A percentile compares a stretch with the other conserved stretches of the same genome.
phyloP scores from a whole-genome alignment of 2,329 filamentous ascomycete genomes.

The Pseudogymnoascus sp. region DNA sequence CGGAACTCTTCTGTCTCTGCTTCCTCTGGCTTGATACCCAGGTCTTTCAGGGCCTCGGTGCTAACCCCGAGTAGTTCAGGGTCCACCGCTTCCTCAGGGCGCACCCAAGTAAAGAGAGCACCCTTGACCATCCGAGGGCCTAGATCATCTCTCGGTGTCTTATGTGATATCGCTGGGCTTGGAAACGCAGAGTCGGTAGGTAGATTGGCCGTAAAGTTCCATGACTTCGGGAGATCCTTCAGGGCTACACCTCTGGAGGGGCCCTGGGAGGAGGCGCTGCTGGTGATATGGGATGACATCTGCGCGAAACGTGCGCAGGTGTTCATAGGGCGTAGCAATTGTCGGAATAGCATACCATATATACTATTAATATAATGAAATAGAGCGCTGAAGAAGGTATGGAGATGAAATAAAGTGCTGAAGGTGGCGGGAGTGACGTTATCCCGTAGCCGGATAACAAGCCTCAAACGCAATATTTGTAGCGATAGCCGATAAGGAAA shows the following conservation, averaged over 20 bases:
- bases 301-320: constrained; percentile 33
- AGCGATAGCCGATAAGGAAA: constrained; percentile 3
- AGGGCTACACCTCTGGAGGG: constrained; percentile 29
- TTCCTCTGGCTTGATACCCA: constrained; percentile 66
- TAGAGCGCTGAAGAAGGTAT: neutral
- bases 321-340: constrained; percentile 19
- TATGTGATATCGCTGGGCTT: constrained; percentile 73
- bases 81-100: constrained; percentile 63
- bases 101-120: constrained; percentile 84
- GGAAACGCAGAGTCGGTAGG: constrained; percentile 72
- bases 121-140: constrained; percentile 75
- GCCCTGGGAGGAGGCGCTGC: constrained; percentile 15
- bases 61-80: constrained; percentile 79
- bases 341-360: constrained; percentile 23
- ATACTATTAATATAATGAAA: neutral
- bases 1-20: constrained; percentile 66
- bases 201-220: constrained; percentile 57
- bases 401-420: neutral
- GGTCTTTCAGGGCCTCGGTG: constrained; percentile 65
- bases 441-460: neutral
- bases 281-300: constrained; percentile 37
- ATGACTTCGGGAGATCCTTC: constrained; percentile 54
- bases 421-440: neutral
- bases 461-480: neutral
- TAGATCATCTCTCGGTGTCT: constrained; percentile 67